These are phyloP conservation scores for Coprinopsis sp. DNA, from an alignment of 768 basidiomycete species.

Conservation along the genomic window DNA sequence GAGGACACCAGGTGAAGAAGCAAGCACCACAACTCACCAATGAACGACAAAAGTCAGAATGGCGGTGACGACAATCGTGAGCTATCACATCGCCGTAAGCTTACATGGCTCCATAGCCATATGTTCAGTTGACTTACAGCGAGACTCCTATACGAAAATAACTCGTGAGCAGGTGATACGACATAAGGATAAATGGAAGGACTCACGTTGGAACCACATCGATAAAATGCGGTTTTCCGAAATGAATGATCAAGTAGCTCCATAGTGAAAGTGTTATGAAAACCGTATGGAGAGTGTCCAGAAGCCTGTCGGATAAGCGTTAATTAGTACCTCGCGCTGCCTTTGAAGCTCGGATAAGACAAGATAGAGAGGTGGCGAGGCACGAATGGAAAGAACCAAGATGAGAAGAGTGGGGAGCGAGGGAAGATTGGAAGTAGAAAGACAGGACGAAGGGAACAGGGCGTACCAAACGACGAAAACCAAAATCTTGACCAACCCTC, in stretches of 20 bases:
- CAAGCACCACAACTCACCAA: conserved; percentile 16
- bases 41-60: conserved; percentile 30
- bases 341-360: no score
- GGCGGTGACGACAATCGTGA: conserved; percentile 26
- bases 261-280: conserved; percentile 37
- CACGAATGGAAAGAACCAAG: conserved; percentile 26
- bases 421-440: not conserved
- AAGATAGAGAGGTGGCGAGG: not conserved
- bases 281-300: conserved; percentile 34
- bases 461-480: conserved; percentile 16
- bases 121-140: not conserved
- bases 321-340: no score
- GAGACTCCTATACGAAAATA: no score
- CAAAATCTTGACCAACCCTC: conserved; percentile 20
- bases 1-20: no score
- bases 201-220: conserved; percentile 34
- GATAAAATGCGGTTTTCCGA: conserved; percentile 22
- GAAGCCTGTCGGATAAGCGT: conserved; percentile 29
- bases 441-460: not conserved
- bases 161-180: not conserved
- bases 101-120: not conserved
- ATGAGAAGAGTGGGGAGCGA: conserved; percentile 22
- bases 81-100: conserved; percentile 9
- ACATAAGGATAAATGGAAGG: not conserved
- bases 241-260: conserved; percentile 33